phyloP scores from a whole-genome alignment of 2,329 filamentous ascomycete species.

The Arthrinium puccinioides region DNA sequence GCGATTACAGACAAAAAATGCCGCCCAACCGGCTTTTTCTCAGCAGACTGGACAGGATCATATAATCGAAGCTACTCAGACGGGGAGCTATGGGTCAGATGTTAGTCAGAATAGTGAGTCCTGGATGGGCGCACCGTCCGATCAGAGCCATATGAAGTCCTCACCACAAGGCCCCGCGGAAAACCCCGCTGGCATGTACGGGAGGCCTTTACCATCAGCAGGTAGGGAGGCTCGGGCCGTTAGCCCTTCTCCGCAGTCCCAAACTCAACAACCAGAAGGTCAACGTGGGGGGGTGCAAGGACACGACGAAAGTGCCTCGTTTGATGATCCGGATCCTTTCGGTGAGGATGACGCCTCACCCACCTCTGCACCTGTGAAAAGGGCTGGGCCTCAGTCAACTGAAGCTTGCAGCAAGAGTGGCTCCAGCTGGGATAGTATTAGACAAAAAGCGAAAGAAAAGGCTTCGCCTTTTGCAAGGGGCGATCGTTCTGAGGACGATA shows the following conservation, averaged over 20 bases:
- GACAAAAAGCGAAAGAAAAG: conserved; percentile 24
- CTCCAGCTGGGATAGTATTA: conserved; percentile 38
- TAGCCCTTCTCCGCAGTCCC: neutral
- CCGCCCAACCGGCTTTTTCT: too few species aligned
- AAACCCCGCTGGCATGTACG: neutral
- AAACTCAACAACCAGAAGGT: neutral
- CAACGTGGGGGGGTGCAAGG: neutral
- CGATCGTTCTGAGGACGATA: conserved; percentile 20
- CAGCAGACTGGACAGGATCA: too few species aligned
- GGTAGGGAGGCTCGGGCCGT: neutral
- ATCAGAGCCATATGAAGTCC: too few species aligned
- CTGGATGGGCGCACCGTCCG: too few species aligned
- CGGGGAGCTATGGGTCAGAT: too few species aligned
- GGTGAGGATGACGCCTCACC: conserved; percentile 37
- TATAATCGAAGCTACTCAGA: too few species aligned
- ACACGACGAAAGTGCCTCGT: neutral
- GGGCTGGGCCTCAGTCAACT: conserved; percentile 8
- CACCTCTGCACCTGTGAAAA: conserved; percentile 23
- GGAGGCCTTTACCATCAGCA: neutral
- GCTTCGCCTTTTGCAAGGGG: conserved; percentile 7
- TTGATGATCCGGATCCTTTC: conserved; percentile 14
- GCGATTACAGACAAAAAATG: too few species aligned
- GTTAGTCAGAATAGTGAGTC: too few species aligned
- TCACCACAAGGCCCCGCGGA: neutral
- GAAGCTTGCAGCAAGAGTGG: conserved; percentile 13